Percentiles rank a stretch among this genome's conserved stretches.
These are phyloP conservation scores for Rubroshorea leprosula DNA, from an alignment of 345 rosid genomes.

Conservation along the genomic window DNA sequence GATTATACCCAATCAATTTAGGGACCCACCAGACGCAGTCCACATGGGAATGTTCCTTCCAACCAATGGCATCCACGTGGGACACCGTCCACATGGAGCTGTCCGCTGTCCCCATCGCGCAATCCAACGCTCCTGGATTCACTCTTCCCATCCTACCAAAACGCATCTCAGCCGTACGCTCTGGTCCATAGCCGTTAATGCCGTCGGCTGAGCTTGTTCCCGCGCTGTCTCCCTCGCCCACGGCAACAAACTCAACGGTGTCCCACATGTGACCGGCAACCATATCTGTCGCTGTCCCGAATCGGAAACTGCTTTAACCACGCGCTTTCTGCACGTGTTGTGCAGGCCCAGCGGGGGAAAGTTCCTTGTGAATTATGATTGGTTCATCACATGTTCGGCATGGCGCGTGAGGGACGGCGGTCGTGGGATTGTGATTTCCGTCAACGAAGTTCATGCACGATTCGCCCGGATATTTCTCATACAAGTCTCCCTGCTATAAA, in stretches of 20 bases:
- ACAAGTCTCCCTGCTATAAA: constrained; percentile 28
- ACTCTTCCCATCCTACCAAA: neutral
- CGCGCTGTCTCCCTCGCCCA: constrained; percentile 30
- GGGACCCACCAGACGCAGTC: constrained; percentile 17
- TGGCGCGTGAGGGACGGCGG: constrained; percentile 16
- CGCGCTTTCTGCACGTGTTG: constrained; percentile 20
- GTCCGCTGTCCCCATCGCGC: constrained; percentile 10
- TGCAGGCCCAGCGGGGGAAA: neutral
- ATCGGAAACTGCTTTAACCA: constrained; percentile 2
- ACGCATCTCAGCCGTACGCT: constrained; percentile 25
- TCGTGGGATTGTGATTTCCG: constrained; percentile 14
- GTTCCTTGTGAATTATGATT: neutral
- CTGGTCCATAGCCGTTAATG: constrained; percentile 30
- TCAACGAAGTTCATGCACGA: constrained; percentile 28
- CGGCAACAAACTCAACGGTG: constrained; percentile 33
- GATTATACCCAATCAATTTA: neutral
- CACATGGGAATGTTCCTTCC: constrained; percentile 23
- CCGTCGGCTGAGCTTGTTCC: constrained; percentile 36
- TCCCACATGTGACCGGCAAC: constrained; percentile 31
- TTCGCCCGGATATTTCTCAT: constrained; percentile 14
- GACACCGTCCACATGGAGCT: constrained; percentile 34
- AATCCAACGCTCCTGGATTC: constrained; percentile 31
- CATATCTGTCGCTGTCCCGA: constrained; percentile 26
- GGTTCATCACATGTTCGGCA: no score
- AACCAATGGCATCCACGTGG: constrained; percentile 28